Evolutionary conservation across 768 basidiomycete species (phyloP), one percentile per base, ranked within the genome.

Genomic region (Kwoniella shandongensis): DNA sequence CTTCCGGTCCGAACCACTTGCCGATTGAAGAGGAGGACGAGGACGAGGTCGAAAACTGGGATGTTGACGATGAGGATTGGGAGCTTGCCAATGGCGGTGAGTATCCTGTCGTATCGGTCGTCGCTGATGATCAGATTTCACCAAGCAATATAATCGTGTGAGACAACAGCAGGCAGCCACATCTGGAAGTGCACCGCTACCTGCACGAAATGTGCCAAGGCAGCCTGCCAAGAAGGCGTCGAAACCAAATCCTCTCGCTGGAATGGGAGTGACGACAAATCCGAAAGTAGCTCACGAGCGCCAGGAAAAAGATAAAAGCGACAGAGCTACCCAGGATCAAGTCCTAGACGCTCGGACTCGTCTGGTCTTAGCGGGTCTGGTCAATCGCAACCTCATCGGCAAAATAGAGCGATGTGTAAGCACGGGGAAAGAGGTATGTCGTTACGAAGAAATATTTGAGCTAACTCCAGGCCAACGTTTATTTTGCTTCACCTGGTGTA

Each of bases 391-490:
- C 0, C 72, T 98, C 15, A 83, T 99, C 13, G 84, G 88, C 51
- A 88, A 91, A 74, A 86, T 99, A 44, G 94, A 97, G 64, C 91
- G 93, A 1, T 98, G 96, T 77, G 86, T 99, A 40, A 92, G 89
- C 69, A 97, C 96, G 0, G 96, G 96, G 26, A 99, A 99, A 81
- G 96, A 99, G 83, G 92, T 89, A 52, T 18, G 81, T 64, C 7
- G 22, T 1, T n/a, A 26, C 8, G 6, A 22, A 15, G 11, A 13
- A 8, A 25, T 26, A 13, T 17, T 13, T 50, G 6, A 13, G 27
- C 57, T 55, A 44, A 23, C 25, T 32, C 4, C 65, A 94, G 91
- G 94, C 94, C 8, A 98, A 98, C 67, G 96, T 99, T 36, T 42
- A 41, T 59, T 59, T 51, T 63, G 53, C 67, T 52, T 18, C 36